Base-by-base conservation (phyloP, 495 filamentous ascomycete genomes). In the Talaromyces nanjingensis region DNA sequence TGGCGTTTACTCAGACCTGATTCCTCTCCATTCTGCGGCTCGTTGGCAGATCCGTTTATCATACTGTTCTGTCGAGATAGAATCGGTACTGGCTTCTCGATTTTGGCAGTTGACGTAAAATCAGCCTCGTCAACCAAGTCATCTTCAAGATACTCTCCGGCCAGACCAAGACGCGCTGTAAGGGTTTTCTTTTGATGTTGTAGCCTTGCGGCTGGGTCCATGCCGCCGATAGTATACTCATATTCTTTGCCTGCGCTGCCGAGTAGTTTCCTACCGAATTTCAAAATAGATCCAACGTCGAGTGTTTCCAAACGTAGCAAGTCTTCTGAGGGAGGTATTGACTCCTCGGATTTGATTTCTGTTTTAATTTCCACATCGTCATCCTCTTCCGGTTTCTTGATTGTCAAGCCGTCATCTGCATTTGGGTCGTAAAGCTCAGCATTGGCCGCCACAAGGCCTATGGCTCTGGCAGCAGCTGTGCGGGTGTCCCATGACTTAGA, bases 401-500 rank as follows among this genome's bases (percentile, higher is more conserved):
- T 73, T 33, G 71, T 65, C 7, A 72, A 64, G 22, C 77, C 79
- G 64, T 89, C 87, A 18, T 84, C 83, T 27, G 78, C 82, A 72
- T 98, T 98, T 1, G 94, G 96, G 63, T 98, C 91, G 70, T 91
- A 98, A 47, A 81, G 74, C 55, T 91, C 86, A 0, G 93, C 92
- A 79, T 97, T 92, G 27, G 93, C 86, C 63, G 94, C 87, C 67
- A 98, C 97, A 61, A 92, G 88, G 54, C 92, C 91, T 62, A 98
- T 89, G 5, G 96, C 94, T 71, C 91, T 94, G 64, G 94, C 91
- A 47, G 94, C 88, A 53, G 96, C 93, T 52, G 85, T 91, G 37
- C 94, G 83, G 8, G 94, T 97, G 66, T 98, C 94, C 94, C 94
- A 98, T 64, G 90, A 91, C 71, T 92, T 96, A 63, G 92, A 91